phyloP scores from a whole-genome alignment of 2,329 filamentous ascomycete genomes.

The Pyrenochaeta sp. region DNA sequence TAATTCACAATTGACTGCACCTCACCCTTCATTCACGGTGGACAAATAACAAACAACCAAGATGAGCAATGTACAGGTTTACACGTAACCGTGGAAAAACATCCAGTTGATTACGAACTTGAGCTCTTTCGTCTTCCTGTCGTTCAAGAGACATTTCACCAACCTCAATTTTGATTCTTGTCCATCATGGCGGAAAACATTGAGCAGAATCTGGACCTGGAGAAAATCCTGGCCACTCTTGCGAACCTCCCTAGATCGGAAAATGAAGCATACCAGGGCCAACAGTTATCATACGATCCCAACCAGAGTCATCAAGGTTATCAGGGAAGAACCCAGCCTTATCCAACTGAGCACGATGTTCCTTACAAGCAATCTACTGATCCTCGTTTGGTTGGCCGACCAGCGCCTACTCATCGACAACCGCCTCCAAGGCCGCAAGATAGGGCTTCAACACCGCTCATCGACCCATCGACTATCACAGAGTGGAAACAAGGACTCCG shows the following conservation, averaged over 20 bases:
- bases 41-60: constrained; percentile 7
- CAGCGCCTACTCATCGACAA: constrained; percentile 22
- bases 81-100: neutral
- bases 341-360: constrained; percentile 4
- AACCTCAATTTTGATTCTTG: neutral
- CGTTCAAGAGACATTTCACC: neutral
- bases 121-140: neutral
- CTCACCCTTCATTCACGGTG: constrained; percentile 12
- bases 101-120: neutral
- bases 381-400: constrained; percentile 30
- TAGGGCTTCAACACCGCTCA: constrained; percentile 32
- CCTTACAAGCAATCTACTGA: constrained; percentile 23
- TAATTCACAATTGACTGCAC: neutral
- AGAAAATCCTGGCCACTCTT: constrained; percentile 46
- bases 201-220: constrained; percentile 38
- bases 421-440: constrained; percentile 22
- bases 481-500: constrained; percentile 59
- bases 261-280: constrained; percentile 17
- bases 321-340: constrained; percentile 5
- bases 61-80: constrained; percentile 18
- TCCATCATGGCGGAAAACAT: constrained; percentile 42
- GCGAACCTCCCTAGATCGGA: constrained; percentile 37
- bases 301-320: constrained; percentile 9
- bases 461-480: constrained; percentile 59
- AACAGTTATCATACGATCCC: constrained; percentile 13